Percentiles rank a stretch among this genome's conserved stretches.
Conservation (phyloP, 805 yeast species). For the Yarrowia alimentaria region DNA sequence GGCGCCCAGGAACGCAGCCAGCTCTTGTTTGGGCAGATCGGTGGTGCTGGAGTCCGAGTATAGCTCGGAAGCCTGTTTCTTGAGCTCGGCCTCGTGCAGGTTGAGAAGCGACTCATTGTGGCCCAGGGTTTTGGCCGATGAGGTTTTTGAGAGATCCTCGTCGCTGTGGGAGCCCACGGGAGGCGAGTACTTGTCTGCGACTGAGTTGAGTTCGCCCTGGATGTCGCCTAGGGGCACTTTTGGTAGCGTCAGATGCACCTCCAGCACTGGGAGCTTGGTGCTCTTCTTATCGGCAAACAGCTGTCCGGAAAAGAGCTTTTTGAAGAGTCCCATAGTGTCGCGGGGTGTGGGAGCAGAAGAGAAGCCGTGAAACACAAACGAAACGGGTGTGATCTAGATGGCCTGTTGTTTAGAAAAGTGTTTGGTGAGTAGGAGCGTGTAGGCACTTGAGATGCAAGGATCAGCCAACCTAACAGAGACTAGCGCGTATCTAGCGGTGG, state of each 20-base stretch:
- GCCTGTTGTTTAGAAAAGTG: too few relatives aligned
- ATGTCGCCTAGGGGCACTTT: constrained; percentile 17
- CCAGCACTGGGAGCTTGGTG: constrained; percentile 3
- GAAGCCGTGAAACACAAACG: too few relatives aligned
- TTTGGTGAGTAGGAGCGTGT: too few relatives aligned
- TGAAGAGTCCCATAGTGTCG: constrained; percentile 10
- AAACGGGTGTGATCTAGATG: too few relatives aligned
- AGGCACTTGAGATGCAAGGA: too few relatives aligned
- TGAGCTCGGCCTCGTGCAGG: constrained; percentile 16
- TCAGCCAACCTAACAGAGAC: too few relatives aligned
- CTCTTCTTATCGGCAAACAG: constrained; percentile 18
- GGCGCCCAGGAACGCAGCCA: constrained; percentile 18
- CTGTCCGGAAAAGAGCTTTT: constrained; percentile 16
- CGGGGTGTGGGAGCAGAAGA: too few relatives aligned
- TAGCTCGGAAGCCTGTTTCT: constrained; percentile 11
- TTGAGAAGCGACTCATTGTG: constrained; percentile 6
- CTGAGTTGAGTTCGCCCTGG: constrained; percentile 20
- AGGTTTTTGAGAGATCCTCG: not conserved
- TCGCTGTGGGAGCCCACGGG: not conserved
- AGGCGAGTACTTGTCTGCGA: constrained; percentile 16
- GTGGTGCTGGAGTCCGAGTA: constrained; percentile 13
- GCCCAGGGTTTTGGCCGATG: not conserved
- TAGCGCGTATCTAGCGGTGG: too few relatives aligned
- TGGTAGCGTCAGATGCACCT: constrained; percentile 9
- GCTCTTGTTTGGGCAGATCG: constrained; percentile 13